Conservation (phyloP, 2,329 filamentous ascomycete genomes). For the Tolypocladium pustulatum region DNA sequence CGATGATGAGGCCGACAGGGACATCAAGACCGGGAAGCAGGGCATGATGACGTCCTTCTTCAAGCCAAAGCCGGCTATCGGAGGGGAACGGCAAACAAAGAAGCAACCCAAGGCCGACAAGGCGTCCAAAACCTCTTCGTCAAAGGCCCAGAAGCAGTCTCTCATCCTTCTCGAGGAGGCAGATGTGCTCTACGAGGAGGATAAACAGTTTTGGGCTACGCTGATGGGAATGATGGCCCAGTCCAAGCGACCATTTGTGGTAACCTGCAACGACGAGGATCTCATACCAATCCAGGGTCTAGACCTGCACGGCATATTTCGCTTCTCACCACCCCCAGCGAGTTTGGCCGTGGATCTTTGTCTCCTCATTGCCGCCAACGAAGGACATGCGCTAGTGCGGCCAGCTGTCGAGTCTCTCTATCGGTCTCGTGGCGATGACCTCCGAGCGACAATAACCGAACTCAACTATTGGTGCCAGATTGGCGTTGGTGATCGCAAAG, state of each 20-base stretch:
- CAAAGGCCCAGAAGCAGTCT: constrained; percentile 73
- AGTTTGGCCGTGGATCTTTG: constrained; percentile 70
- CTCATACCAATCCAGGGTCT: constrained; percentile 65
- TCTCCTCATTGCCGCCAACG: constrained; percentile 71
- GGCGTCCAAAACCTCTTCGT: constrained; percentile 17
- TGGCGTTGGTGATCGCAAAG: constrained; percentile 77
- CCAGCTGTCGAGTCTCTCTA: constrained; percentile 61
- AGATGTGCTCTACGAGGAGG: constrained; percentile 88
- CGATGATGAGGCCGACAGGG: constrained; percentile 26
- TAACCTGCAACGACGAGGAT: constrained; percentile 91
- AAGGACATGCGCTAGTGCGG: constrained; percentile 71
- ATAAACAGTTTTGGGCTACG: constrained; percentile 88
- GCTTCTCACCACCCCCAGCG: constrained; percentile 55
- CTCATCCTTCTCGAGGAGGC: constrained; percentile 90
- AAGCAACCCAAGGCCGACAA: constrained; percentile 13
- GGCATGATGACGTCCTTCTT: constrained; percentile 77
- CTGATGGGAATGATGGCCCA: constrained; percentile 67
- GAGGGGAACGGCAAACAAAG: constrained; percentile 14
- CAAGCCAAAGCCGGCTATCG: constrained; percentile 35
- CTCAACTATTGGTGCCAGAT: constrained; percentile 97
- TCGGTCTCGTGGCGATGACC: constrained; percentile 55
- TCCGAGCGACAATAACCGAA: constrained; percentile 73
- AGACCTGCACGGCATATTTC: constrained; percentile 76
- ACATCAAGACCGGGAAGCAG: constrained; percentile 60
- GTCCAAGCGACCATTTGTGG: constrained; percentile 84